Base-by-base conservation (phyloP, 2,329 filamentous ascomycete genomes). In the Incumbomyces delicatus region DNA sequence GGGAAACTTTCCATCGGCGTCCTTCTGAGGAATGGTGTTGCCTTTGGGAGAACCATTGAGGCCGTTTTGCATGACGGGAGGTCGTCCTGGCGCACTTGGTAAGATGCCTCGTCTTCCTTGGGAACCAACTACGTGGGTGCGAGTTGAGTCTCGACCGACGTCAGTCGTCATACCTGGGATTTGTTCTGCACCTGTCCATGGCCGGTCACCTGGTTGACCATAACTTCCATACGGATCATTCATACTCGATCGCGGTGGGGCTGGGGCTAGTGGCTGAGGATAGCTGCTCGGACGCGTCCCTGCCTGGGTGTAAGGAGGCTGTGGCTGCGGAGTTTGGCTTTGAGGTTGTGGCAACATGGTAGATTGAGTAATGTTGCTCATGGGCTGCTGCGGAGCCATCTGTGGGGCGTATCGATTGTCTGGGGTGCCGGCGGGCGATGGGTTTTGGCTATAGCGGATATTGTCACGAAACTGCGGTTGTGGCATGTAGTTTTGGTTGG, bases 1-100 rank as follows among this genome's bases (percentile, higher is more conserved):
- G 50, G 92, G 90, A 63, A 94, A 98, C 72, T 96, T 96, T 62
- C 92, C 92, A 64, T 96, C 90, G 7, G 88, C 87, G 66, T 96
- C 90, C 73, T 96, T 95, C 58, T 87, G 84, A 13, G 89, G 88
- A 53, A 94, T 92, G 52, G 86, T 80, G 50, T 85, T 83, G 60
- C 77, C 86, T 75, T 95, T 94, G 8, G 78, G 75, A 27, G 77
- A 73, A 36, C 77, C 76, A 54, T 79, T 81, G 36, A 86, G 60
- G 29, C 66, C 66, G 53, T 71, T 67, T 38, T 82, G 72, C 29
- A 85, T 80, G 20, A 87, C 86, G 45, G 86, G 80, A 47, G 88
- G 85, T 50, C 88, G 77, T 36, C 89, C 89, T 27, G 88, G 87
- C 51, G 89, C 88, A 58, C 88, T 95, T 13, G 90, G 90, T 52